Evolutionary conservation across 2,329 filamentous ascomycete genomes (phyloP).

Genomic region (Diaporthe destruens): DNA sequence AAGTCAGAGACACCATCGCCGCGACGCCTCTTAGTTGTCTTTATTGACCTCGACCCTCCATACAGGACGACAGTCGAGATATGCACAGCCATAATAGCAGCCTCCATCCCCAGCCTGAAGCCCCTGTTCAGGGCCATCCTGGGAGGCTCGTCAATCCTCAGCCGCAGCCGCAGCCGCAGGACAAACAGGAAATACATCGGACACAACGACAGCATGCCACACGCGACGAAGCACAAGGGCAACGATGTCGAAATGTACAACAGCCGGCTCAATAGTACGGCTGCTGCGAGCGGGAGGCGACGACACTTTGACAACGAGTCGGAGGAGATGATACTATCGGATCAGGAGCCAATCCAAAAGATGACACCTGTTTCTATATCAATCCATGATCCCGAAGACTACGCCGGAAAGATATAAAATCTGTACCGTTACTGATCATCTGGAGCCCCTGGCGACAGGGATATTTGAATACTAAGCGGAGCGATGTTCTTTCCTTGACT

Average conservation of each 20-base stretch:
- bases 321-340: slow-evolving; percentile 15
- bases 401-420: background rate
- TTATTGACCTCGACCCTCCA: background rate
- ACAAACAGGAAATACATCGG: background rate
- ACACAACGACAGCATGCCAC: background rate
- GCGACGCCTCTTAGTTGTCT: background rate
- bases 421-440: background rate
- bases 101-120: slow-evolving; percentile 47
- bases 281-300: background rate
- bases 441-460: background rate
- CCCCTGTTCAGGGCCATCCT: slow-evolving; percentile 46
- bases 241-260: slow-evolving; percentile 18
- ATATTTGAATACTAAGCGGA: background rate
- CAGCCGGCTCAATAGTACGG: slow-evolving; percentile 3
- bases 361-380: slow-evolving; percentile 11
- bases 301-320: slow-evolving; percentile 12
- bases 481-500: background rate
- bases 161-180: slow-evolving; percentile 8
- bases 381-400: background rate
- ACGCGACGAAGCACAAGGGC: background rate
- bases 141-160: slow-evolving; percentile 14
- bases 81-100: slow-evolving; percentile 48
- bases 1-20: background rate
- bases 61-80: slow-evolving; percentile 44
- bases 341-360: background rate